Evolutionary conservation across 805 yeast genomes (phyloP), one percentile per base, ranked within the genome.

Genomic region (Brettanomyces nanus): DNA sequence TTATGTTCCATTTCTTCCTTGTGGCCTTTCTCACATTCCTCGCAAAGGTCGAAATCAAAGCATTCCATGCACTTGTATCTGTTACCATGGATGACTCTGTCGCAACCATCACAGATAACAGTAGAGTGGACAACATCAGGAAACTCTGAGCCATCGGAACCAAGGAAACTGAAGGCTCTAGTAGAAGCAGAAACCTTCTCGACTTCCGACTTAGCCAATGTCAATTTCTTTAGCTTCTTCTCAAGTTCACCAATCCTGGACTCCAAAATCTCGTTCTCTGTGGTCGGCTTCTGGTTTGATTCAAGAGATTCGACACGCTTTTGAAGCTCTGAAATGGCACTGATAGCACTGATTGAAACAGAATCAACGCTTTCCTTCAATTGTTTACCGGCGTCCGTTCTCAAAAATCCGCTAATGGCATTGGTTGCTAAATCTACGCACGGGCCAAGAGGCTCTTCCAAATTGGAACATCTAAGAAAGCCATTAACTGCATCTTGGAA

Each of bases 11-110:
- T 9, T 4, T 30, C 31, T 33, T 42, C 51, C 19, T 36, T 29
- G 19, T 46, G 47, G 7, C 41, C 38, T 1, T 45, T 36, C 41
- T 68, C 71, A 48, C 73, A 68, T 6, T 45, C 31, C 34, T 64
- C 63, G 48, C 82, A 75, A 37, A 75, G 52, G 48, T 76, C 81
- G 49, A 61, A 73, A 49, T 76, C 73, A 3, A 51, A 50, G 47
- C 82, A 75, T 22, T 73, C 67, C 19, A 66, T 44, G 52, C 82
- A 75, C 31, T 66, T 63, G 47, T 63, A 75, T 35, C 82, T 62
- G 5, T 53, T 43, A 6, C 81, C 81, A 5, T 20, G 32, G 18
- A 56, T 47, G 7, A 33, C 27, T 22, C 33, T 19, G 32, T 52
- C 49, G 39, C 66, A 62, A 14, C 54, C 53, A 42, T 61, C 63